Base-by-base conservation (phyloP, 163 green algal species). In the Scenedesmus sp. region DNA sequence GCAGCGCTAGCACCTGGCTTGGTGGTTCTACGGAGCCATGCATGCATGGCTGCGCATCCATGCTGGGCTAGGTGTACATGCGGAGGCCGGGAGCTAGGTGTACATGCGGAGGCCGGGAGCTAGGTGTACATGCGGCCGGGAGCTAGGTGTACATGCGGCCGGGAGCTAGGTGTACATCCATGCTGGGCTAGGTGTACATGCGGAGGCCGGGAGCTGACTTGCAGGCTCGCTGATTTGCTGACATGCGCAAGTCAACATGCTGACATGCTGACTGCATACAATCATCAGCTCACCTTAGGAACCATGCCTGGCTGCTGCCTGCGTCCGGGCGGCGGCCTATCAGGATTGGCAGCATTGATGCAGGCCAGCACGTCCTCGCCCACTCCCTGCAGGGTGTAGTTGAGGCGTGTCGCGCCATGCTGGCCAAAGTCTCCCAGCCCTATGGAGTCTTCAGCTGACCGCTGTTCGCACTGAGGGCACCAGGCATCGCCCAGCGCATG, bases 391-490 rank as follows among this genome's bases (percentile, higher is more conserved):
- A 84, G 77, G n/a, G 26, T 57, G n/a, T 84, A 18, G 77, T 84
- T 84, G 77, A 60, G 52, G 34, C 13, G 7, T 4, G n/a, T 15
- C 13, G 77, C 77, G 23, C 26, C 60, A 26, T 62, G 26, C 7
- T 84, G 13, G 34, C 26, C n/a, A 57, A 84, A 84, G 26, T 84
- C 77, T 26, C 77, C 77, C 77, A 84, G 46, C 34, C 77, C 77
- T 20, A 56, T 60, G 13, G 7, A 26, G 64, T 84, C 77, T 52
- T 84, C 77, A 84, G 26, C 13, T 46, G 77, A 46, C 3, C 77
- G 77, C 46, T 57, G 26, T 5, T 20, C 46, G 8, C 77, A 84
- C 26, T 57, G 46, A 23, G 77, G n/a, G 46, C 77, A 84, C 77
- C 77, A 84, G 26, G 46, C 77, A 20, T 84, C 34, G 16, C 77